phyloP scores from a whole-genome alignment of 73 alveolate species.

The Paramecium primaurelia region DNA sequence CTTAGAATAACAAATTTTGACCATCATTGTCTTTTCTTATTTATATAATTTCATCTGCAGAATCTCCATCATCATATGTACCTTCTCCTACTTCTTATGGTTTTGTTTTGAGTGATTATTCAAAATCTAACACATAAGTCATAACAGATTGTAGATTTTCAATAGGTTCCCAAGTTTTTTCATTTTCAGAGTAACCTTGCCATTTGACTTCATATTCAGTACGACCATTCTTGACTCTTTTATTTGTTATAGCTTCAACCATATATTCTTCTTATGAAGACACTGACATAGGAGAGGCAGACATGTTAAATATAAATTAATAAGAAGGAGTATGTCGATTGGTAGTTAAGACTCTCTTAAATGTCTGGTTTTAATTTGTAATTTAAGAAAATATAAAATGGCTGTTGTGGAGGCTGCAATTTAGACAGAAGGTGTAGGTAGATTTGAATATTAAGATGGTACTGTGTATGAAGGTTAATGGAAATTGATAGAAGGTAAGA shows the following conservation, averaged over 20 bases:
- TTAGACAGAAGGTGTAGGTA: slow-evolving; percentile 67
- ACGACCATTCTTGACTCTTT: slow-evolving; percentile 10
- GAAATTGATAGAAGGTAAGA: slow-evolving; percentile 76
- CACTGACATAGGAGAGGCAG: background rate
- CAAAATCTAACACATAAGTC: background rate
- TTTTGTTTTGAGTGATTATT: background rate
- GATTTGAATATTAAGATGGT: slow-evolving; percentile 84
- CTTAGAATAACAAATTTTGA: background rate
- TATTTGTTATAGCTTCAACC: slow-evolving; percentile 4
- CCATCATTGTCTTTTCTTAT: slow-evolving; percentile 10
- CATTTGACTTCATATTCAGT: slow-evolving; percentile 25
- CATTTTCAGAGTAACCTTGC: slow-evolving; percentile 6
- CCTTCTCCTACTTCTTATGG: background rate
- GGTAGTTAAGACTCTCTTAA: background rate
- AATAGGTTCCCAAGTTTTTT: slow-evolving; percentile 32
- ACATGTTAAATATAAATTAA: background rate
- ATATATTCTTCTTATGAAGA: slow-evolving; percentile 1
- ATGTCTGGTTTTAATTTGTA: slow-evolving; percentile 29
- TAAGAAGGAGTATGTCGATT: background rate
- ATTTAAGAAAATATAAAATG: background rate
- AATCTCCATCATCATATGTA: background rate
- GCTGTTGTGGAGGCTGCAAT: background rate
- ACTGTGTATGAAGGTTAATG: slow-evolving; percentile 86
- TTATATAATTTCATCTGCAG: slow-evolving; percentile 21
- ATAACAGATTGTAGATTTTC: background rate